These are phyloP conservation scores for Magnusiomyces fungicola DNA, from an alignment of 1,139 yeast species.

Conservation along the genomic window DNA sequence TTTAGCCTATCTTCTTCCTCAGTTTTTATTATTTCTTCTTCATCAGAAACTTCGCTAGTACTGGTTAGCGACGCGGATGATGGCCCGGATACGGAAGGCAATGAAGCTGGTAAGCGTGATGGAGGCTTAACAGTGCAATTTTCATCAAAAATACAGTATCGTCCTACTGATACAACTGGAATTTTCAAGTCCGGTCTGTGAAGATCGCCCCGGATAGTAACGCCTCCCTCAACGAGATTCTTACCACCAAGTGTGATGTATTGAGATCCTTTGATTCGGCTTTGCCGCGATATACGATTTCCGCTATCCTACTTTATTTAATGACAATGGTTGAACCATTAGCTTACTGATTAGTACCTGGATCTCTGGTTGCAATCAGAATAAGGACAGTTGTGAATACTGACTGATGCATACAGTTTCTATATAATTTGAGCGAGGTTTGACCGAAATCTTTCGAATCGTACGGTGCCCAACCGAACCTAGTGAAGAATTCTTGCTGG, in stretches of 20 bases:
- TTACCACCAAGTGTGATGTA: constrained; percentile 43
- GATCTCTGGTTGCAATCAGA: no score
- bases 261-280: constrained; percentile 40
- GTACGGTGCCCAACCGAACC: not conserved
- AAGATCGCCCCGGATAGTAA: constrained; percentile 38
- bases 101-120: constrained; percentile 12
- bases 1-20: constrained; percentile 9
- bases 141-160: constrained; percentile 35
- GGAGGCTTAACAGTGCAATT: constrained; percentile 25
- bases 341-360: no score
- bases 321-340: no score
- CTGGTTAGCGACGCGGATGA: constrained; percentile 34
- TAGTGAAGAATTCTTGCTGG: not conserved
- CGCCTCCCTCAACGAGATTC: constrained; percentile 34
- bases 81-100: constrained; percentile 19
- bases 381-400: no score
- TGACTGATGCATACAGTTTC: constrained; percentile 24
- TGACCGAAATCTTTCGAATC: not conserved
- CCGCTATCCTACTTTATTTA: constrained; percentile 38
- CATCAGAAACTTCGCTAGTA: constrained; percentile 11
- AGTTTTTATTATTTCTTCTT: not conserved
- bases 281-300: constrained; percentile 47
- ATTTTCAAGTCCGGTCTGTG: constrained; percentile 27
- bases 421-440: constrained; percentile 20
- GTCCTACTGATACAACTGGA: constrained; percentile 47